Evolutionary conservation across 345 rosid species (phyloP), one percentile per base, ranked within the genome.

Genomic region (Conringia planisiliqua): DNA sequence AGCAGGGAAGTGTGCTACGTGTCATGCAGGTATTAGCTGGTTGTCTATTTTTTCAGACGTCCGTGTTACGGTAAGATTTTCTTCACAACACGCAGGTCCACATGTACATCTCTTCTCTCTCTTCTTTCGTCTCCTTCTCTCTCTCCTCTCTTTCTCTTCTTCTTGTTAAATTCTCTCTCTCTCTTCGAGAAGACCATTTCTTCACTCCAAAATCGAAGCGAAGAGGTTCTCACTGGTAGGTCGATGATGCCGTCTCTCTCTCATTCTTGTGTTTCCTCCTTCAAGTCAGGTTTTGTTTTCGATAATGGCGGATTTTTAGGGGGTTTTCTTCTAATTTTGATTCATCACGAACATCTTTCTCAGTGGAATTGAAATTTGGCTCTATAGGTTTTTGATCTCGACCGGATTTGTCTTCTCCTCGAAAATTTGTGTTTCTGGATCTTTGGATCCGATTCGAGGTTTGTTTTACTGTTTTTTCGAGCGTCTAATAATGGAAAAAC

Each of bases 1-100:
- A 76, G 66, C 77, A 78, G 52, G 14, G 74, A 74, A 80, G 22
- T 12, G 0, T 2, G 72, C 22, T 73, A 81, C 89, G 82, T 73
- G 87, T 79, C 82, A 13, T 1, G 0, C 8, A 20, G 16, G 22
- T 42, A 56, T 71, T 20, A 72, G 78, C 1, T 2, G 12, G 3
- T 48, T 4, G 33, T 43, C 30, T 61, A 29, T 42, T 22, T 71
- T 40, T 70, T 63, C 35, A 56, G 79, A 79, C 86, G 87, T 86
- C 72, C 62, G 82, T 80, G 83, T 81, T 79, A 85, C 92, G 94
- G 86, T 88, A 78, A 78, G 78, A 73, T 61, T 79, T 74, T 10
- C 46, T 63, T 47, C 71, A n/a, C 52, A 73, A 35, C 7, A 62
- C 58, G 10, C 30, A 47, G 76, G 66, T 70, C 77, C 82, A 78